phyloP scores from a whole-genome alignment of 1,284 basidiomycete species.

The Taiwanofungus camphoratus region DNA sequence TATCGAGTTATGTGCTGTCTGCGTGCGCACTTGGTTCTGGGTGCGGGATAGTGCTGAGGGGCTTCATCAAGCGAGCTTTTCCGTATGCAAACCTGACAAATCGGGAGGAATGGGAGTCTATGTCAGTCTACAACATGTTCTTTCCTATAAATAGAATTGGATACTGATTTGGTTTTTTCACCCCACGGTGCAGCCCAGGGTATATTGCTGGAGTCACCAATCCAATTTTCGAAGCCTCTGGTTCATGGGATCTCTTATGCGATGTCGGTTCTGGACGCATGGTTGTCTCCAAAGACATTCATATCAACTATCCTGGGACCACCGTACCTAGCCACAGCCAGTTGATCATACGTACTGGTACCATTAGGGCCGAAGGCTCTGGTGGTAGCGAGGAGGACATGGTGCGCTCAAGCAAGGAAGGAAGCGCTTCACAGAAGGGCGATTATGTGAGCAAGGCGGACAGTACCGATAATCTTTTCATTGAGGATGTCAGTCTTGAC shows the following conservation, averaged over 20 bases:
- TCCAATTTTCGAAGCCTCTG: conserved; percentile 86
- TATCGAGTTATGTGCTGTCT: conserved; percentile 87
- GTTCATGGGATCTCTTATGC: conserved; percentile 89
- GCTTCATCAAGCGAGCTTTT: conserved; percentile 85
- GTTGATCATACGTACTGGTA: conserved; percentile 47
- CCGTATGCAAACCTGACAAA: conserved; percentile 91
- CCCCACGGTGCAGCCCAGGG: conserved; percentile 56
- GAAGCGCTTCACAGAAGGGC: conserved; percentile 30
- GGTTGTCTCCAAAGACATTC: conserved; percentile 81
- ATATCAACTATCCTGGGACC: conserved; percentile 47
- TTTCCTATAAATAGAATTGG: too few relatives aligned
- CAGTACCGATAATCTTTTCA: conserved; percentile 77
- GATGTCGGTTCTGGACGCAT: conserved; percentile 86
- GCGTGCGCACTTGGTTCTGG: conserved; percentile 91
- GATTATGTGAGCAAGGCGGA: conserved; percentile 56
- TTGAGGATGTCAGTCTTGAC: conserved; percentile 75
- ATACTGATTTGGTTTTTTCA: too few relatives aligned
- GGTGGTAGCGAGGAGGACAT: conserved; percentile 59
- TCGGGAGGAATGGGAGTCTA: conserved; percentile 83
- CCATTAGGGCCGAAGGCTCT: conserved; percentile 57
- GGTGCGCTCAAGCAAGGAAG: conserved; percentile 35
- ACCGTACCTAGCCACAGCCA: conserved; percentile 36
- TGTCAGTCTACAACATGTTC: conserved; percentile 45
- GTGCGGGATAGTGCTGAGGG: conserved; percentile 78
- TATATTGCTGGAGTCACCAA: conserved; percentile 97